Base-by-base conservation (phyloP, 768 basidiomycete species). In the Omphalotus guepiniiformis region DNA sequence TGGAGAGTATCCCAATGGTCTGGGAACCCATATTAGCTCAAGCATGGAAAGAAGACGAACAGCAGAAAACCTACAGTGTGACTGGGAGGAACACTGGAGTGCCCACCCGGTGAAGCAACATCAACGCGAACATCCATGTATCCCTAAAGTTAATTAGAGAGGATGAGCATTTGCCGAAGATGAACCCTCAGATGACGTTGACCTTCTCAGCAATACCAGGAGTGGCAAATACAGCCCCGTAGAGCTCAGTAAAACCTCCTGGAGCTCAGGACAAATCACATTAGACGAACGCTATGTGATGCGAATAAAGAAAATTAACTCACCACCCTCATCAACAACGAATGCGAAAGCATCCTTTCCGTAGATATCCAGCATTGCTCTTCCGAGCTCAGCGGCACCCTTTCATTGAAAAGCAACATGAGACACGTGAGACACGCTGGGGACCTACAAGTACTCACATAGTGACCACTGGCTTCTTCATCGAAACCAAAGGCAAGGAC, bases 321-420 rank as follows among this genome's bases (percentile, higher is more conserved):
- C 9, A 50, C 36, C 30, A 18, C 85, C 85, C 61, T 88, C 86
- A 53, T 88, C 85, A 34, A 88, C 64, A 23, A 88, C 57, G 53
- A 86, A 67, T 0, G 80, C 72, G 53, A 82, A 74, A 9, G 74
- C 71, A 53, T 83, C 57, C 42, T 63, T 51, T 34, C 83, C 86
- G 55, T 82, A 85, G 19, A 69, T 69, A 2, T 65, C 41, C 29
- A 74, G 55, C 13, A 88, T 55, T 39, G 60, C 62, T 7, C 60
- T 49, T 0, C 59, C 60, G 28, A 79, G 58, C 2, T 55, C 55
- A 30, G 51, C 49, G 8, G 75, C 76, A 22, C 75, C 75, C 75
- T 78, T 44, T 22, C 6, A 37, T 25, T 16, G 12, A 7, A 19
- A 13, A 41, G 34, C 30, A 40, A 18, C 11, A 6, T 36, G 15